Percentiles rank a stretch among this genome's conserved stretches.
These are phyloP conservation scores for Drechslerella coelobrocha DNA, from an alignment of 2,329 filamentous ascomycete species.

Conservation along the genomic window DNA sequence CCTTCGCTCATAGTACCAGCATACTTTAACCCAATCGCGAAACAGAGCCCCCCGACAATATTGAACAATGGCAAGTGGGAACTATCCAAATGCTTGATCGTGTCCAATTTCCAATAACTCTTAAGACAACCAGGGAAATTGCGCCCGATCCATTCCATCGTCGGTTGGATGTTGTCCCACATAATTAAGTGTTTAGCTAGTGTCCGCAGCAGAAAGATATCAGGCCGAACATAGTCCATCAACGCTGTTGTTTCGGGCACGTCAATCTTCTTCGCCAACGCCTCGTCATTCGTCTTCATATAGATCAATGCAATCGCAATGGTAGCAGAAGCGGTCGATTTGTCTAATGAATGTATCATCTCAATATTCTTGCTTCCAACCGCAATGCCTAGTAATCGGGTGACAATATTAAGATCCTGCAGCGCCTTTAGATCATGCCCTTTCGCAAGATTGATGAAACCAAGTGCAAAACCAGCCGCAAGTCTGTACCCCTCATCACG, in stretches of 20 bases:
- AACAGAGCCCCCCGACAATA: conserved; percentile 86
- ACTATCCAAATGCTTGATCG: conserved; percentile 71
- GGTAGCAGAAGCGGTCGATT: conserved; percentile 90
- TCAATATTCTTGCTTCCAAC: conserved; percentile 90
- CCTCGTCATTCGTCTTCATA: conserved; percentile 91
- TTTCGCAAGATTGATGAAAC: conserved; percentile 92
- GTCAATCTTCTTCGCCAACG: conserved; percentile 88
- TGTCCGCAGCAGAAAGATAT: conserved; percentile 87
- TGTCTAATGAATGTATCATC: conserved; percentile 88
- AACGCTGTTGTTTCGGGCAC: conserved; percentile 88
- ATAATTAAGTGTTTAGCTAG: conserved; percentile 89
- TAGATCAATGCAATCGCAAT: conserved; percentile 90
- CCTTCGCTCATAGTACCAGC: conserved; percentile 73
- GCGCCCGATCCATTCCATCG: conserved; percentile 74
- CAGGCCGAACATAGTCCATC: conserved; percentile 93
- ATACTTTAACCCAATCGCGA: conserved; percentile 75
- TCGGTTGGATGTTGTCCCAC: conserved; percentile 82
- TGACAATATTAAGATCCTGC: conserved; percentile 90
- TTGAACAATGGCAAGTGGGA: conserved; percentile 91
- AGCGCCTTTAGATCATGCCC: conserved; percentile 86
- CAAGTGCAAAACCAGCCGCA: conserved; percentile 89
- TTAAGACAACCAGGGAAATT: conserved; percentile 77
- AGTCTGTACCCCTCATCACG: conserved; percentile 96
- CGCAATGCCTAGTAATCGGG: conserved; percentile 83
- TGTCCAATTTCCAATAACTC: conserved; percentile 66